Base-by-base conservation (phyloP, 768 basidiomycete species). In the Paxillus involutus region DNA sequence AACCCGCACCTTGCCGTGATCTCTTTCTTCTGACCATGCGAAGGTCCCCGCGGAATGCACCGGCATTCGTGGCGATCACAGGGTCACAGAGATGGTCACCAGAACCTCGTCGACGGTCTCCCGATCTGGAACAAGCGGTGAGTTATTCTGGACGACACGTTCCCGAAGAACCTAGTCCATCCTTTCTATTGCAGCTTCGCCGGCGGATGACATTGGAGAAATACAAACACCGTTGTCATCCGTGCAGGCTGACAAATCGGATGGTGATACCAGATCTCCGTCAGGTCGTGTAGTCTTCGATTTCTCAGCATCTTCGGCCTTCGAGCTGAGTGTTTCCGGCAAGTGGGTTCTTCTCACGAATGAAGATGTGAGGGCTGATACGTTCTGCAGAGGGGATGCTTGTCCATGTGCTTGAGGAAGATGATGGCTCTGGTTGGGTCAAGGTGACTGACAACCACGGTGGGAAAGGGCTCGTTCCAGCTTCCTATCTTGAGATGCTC, bases 381-480 rank as follows among this genome's bases (percentile, higher is more conserved):
- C 46, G 35, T 53, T 56, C 45, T 30, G 32, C 66, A 87, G 90
- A 89, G 72, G 89, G 87, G 26, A 67, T 73, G 37, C 68, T 65
- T 4, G 85, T 95, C 14, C 77, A 77, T 52, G 76, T 94, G 37
- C 64, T 90, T 17, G 91, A 94, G 65, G 81, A 84, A 56, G 90
- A 94, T 56, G 91, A 92, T 60, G 90, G 89, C 11, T 90, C 89
- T 14, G 91, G 91, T 3, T 93, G 91, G 91, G 81, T 88, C 11
- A 93, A 93, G 66, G 88, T 92, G 9, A 67, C 71, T 21, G 79
- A 88, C 62, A 63, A 71, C 37, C 67, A 69, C n/a, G 82, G 84
- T 55, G 76, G 77, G 51, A 80, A 80, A 60, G 91, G 91, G 9
- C 80, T 93, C 39, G 84, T 92, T 11, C 91, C 91, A n/a, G 88